Base-by-base conservation (phyloP, 2,329 filamentous ascomycete species). In the Huntiella abstrusa region DNA sequence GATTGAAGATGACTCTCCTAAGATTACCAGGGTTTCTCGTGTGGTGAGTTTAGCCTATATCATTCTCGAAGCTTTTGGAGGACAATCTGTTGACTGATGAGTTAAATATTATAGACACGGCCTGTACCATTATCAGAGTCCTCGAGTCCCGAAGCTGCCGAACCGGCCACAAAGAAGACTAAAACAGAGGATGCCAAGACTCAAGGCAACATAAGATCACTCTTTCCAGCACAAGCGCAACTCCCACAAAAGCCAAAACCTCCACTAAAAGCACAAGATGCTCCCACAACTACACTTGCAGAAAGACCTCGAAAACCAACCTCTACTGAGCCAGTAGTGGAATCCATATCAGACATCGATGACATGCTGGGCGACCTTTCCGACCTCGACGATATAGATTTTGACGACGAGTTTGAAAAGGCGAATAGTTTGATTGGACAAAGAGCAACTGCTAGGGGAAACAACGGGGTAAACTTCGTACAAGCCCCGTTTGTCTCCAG, bases 151-250 rank as follows among this genome's bases (percentile, higher is more conserved):
- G 59, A 65, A 48, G 68, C 67, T 53, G n/a, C 47, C 53, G 56
- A 47, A 60, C 52, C 52, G 61, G 54, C 50, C 56, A 60, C 17
- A 32, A 64, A 62, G 48, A 71, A 68, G 54, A 50, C 56, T n/a
- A 68, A 65, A 50, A 51, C 57, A 4, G 64, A 65, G 5, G 69
- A 71, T 45, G 72, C 66, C 52, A 67, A 65, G 4, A 72, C 69
- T 51, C 69, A 68, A 5, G 72, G 65, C 3, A 69, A 79, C 53
- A 62, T 80, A 11, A 64, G 69, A 54, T 66, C 70, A 0, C 63
- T 79, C 13, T 80, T 80, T 53, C 75, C 73, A 13, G 75, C 67
- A 43, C 75, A 80, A 56, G 68, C 68, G 5, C 70, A 75, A 51
- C 66, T 64, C 4, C 32, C 41, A 33, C 32, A 12, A 6, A 33